These are phyloP conservation scores for Calonectria leucothoes DNA, from an alignment of 2,329 filamentous ascomycete genomes.

Conservation along the genomic window DNA sequence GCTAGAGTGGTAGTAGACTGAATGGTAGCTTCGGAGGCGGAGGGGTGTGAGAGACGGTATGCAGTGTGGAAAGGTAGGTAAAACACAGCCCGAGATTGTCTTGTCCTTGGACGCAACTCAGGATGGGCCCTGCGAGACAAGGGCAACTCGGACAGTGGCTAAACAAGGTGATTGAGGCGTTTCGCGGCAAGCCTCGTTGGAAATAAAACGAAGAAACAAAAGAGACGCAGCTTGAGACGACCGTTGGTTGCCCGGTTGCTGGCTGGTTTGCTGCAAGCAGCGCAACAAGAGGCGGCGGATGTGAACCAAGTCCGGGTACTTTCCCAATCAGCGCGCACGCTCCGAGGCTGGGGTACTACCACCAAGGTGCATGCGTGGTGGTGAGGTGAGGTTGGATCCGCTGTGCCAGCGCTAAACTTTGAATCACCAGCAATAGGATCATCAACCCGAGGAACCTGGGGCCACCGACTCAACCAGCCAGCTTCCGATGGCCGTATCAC, in stretches of 20 bases:
- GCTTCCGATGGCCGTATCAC: slow-evolving; percentile 26
- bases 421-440: slow-evolving; percentile 31
- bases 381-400: slow-evolving; percentile 35
- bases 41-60: slow-evolving; percentile 26
- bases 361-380: slow-evolving; percentile 27
- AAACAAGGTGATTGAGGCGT: not conserved
- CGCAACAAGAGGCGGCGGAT: slow-evolving; percentile 12
- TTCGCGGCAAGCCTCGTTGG: slow-evolving; percentile 5
- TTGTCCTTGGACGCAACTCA: slow-evolving; percentile 36
- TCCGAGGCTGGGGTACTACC: slow-evolving; percentile 31
- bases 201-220: slow-evolving; percentile 20
- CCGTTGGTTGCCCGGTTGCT: slow-evolving; percentile 31
- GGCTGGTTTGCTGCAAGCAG: slow-evolving; percentile 5
- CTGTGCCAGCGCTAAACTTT: slow-evolving; percentile 36
- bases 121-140: slow-evolving; percentile 16
- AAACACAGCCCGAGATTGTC: slow-evolving; percentile 41
- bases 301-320: slow-evolving; percentile 24
- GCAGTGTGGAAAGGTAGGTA: slow-evolving; percentile 34
- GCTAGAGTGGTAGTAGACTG: slow-evolving; percentile 22
- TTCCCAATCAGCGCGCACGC: slow-evolving; percentile 32
- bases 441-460: slow-evolving; percentile 17
- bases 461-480: slow-evolving; percentile 26
- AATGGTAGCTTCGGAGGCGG: slow-evolving; percentile 33
- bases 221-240: slow-evolving; percentile 22
- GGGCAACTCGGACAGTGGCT: slow-evolving; percentile 18